Base-by-base conservation (phyloP, 768 basidiomycete genomes). In the Kwoniella sp. region DNA sequence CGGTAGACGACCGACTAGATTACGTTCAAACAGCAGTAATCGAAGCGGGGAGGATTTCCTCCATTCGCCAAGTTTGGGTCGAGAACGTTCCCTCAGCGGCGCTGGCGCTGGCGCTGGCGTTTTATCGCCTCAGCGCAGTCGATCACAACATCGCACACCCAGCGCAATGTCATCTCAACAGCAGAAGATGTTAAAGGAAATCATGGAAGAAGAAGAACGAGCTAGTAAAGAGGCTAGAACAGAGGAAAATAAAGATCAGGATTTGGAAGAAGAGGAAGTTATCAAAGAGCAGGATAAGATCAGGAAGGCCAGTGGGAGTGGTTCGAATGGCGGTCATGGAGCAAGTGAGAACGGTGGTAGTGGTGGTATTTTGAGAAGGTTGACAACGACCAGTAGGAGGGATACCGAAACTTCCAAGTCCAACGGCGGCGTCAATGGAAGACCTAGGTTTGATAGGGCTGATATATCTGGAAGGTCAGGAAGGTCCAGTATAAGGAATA, bases 181-280 rank as follows among this genome's bases (percentile, higher is more conserved):
- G 27, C 60, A 60, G 50, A 58, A 58, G 22, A 30, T 71, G 24
- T 40, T 68, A 27, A 48, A 57, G 17, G 64, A 68, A 53, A 64
- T 71, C 17, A 68, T 71, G 67, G 57, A 58, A 47, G 70, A 71
- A 37, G 70, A 71, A 56, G n/a, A 50, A 10, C 19, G 27, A 19
- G 60, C 56, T 12, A 47, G 26, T 15, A 40, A 60, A 25, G 56
- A 54, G n/a, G 53, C 15, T 1, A n/a, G 22, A 15, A n/a, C 68
- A 33, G 58, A 65, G 48, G 64, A 71, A 29, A 30, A n/a, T 30
- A 60, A 30, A 24, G 60, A 65, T 2, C 19, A 22, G 59, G 64
- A 49, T 25, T 60, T 53, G 62, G 69, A 71, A 21, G 46, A 60
- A 33, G 63, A 64, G 19, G 67, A 64, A 26, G 22, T 68, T 25